Conservation (phyloP, 1,284 basidiomycete species). For the Boletus austroedulis region DNA sequence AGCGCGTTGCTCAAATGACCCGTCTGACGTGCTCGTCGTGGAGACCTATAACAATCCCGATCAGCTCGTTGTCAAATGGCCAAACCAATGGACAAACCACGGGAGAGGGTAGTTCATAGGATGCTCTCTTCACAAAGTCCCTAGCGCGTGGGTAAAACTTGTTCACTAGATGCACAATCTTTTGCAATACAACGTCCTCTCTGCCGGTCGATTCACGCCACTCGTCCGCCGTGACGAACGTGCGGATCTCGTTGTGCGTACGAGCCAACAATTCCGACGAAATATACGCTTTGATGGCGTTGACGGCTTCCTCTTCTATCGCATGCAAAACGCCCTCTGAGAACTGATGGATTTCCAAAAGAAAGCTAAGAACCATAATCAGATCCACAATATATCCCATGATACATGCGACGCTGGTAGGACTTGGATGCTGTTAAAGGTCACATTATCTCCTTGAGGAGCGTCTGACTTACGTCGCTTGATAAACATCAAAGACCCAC, state of each 20-base stretch:
- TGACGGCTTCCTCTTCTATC: neutral
- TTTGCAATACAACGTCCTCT: neutral
- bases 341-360: neutral
- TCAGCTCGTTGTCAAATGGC: neutral
- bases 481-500: constrained; percentile 5
- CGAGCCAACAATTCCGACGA: neutral
- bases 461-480: neutral
- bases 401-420: neutral
- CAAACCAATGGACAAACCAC: neutral
- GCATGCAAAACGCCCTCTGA: neutral
- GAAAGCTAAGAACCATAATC: neutral
- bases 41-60: neutral
- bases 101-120: neutral
- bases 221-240: neutral
- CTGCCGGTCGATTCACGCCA: neutral
- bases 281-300: neutral
- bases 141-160: constrained; percentile 1
- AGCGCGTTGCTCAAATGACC: neutral
- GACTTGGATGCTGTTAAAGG: neutral
- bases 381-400: neutral
- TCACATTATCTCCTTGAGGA: neutral
- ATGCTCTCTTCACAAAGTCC: neutral
- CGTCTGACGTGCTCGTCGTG: neutral
- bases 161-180: constrained; percentile 2
- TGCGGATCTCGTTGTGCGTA: neutral